phyloP scores from a whole-genome alignment of 768 basidiomycete genomes.

The Hygrophorus pudorinus region DNA sequence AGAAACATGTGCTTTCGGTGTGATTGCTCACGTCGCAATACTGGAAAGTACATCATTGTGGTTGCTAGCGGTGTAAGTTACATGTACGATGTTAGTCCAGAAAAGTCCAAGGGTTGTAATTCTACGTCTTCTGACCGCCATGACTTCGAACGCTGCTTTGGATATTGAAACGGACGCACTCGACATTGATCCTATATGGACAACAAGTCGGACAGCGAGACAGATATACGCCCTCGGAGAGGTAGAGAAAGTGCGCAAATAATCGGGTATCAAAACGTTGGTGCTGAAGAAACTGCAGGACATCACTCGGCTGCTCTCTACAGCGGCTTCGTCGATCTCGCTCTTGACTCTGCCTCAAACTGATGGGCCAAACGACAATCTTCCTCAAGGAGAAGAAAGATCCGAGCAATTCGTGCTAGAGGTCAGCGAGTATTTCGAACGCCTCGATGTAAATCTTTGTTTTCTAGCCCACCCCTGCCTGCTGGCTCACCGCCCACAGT shows the following conservation, averaged over 20 bases:
- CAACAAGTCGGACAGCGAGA: slow-evolving; percentile 67
- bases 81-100: no score
- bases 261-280: not conserved
- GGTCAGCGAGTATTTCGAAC: slow-evolving; percentile 79
- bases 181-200: slow-evolving; percentile 76
- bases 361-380: slow-evolving; percentile 52
- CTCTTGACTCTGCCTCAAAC: slow-evolving; percentile 79
- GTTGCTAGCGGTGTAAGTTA: no score
- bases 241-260: slow-evolving; percentile 58
- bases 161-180: slow-evolving; percentile 24
- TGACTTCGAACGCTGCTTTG: no score
- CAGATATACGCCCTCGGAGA: slow-evolving; percentile 75
- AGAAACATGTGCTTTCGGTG: no score
- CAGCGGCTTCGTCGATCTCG: slow-evolving; percentile 72
- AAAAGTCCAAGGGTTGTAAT: no score
- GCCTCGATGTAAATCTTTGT: slow-evolving; percentile 51
- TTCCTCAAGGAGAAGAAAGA: slow-evolving; percentile 75
- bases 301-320: slow-evolving; percentile 62
- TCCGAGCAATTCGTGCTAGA: slow-evolving; percentile 81
- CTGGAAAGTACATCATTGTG: no score
- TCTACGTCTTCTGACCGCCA: no score
- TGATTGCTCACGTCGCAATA: no score
- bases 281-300: slow-evolving; percentile 37
- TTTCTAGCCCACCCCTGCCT: slow-evolving; percentile 4
- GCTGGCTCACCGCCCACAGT: slow-evolving; percentile 26